Conservation (phyloP, 148 eudicot genomes). For the Rhododendron ferrugineum region DNA sequence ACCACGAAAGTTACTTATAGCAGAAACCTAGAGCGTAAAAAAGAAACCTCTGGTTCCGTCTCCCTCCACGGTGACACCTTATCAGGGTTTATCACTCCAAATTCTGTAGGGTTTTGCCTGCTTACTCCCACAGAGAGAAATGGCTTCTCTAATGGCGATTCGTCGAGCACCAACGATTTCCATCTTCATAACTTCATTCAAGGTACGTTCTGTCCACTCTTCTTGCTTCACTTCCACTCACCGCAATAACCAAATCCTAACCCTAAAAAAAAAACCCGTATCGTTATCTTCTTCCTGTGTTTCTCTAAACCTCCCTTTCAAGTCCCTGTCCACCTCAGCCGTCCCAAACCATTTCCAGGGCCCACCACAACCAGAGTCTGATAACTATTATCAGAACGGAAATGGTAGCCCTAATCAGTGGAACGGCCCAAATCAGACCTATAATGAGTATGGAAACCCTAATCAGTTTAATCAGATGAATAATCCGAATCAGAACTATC, state of each 20-base stretch:
- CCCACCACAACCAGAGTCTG: slow-evolving; percentile 12
- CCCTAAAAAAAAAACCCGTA: slow-evolving; percentile 9
- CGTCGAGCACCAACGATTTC: slow-evolving; percentile 30
- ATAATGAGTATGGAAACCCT: slow-evolving; percentile 21
- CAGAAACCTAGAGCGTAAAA: too few relatives aligned
- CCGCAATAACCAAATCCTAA: slow-evolving; percentile 4
- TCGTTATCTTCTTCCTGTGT: slow-evolving; percentile 8
- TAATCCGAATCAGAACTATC: slow-evolving; percentile 9
- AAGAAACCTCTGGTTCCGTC: background rate
- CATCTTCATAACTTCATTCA: slow-evolving; percentile 20
- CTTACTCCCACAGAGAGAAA: background rate
- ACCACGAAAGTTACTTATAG: too few relatives aligned
- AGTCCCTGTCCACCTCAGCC: slow-evolving; percentile 25
- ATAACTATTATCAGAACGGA: slow-evolving; percentile 6
- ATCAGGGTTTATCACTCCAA: background rate
- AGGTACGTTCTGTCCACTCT: slow-evolving; percentile 27
- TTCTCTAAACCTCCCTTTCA: slow-evolving; percentile 16
- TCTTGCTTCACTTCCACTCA: slow-evolving; percentile 11
- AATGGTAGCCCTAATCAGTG: slow-evolving; percentile 14
- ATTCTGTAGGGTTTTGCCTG: background rate
- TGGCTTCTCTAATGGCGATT: slow-evolving; percentile 50
- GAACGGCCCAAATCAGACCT: slow-evolving; percentile 12
- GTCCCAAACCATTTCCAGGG: slow-evolving; percentile 17
- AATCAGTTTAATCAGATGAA: slow-evolving; percentile 11
- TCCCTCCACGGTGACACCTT: background rate